A percentile compares a stretch with the other conserved stretches of the same genome.
phyloP scores from a whole-genome alignment of 495 filamentous ascomycete species.

The Parathielavia hyrcaniae region DNA sequence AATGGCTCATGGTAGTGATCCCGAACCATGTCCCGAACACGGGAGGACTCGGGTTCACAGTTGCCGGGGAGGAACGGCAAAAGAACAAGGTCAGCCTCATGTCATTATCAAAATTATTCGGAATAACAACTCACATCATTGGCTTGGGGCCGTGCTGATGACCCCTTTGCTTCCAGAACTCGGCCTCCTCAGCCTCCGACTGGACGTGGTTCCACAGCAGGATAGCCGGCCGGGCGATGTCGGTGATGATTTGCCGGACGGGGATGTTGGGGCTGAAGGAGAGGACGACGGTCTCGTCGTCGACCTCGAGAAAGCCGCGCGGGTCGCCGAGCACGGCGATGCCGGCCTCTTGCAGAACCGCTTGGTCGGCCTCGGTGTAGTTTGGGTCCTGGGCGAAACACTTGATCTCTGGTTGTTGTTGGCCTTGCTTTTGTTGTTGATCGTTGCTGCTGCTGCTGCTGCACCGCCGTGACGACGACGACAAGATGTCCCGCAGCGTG shows the following conservation, averaged over 20 bases:
- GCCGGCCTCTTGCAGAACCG: background rate
- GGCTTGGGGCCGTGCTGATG: too few relatives aligned
- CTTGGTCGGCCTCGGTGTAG: background rate
- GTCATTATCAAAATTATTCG: too few relatives aligned
- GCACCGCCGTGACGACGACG: too few relatives aligned
- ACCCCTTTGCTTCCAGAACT: background rate
- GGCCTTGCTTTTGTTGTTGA: background rate
- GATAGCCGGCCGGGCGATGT: background rate
- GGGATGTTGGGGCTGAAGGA: background rate
- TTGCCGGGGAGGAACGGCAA: background rate
- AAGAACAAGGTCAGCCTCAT: too few relatives aligned
- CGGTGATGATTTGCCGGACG: conserved; percentile 7
- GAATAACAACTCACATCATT: too few relatives aligned
- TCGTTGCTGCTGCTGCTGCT: too few relatives aligned
- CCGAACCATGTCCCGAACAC: background rate
- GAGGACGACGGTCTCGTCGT: background rate
- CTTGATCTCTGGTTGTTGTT: background rate
- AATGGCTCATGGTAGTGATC: background rate
- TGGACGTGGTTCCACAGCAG: background rate
- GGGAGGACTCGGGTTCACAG: background rate
- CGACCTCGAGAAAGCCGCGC: conserved; percentile 3
- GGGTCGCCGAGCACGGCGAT: conserved; percentile 3
- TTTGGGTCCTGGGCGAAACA: conserved; percentile 4
- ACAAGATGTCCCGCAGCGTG: background rate
- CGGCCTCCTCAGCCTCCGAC: background rate